Conservation (phyloP, 2,329 filamentous ascomycete species). For the Pestalotiopsis sp. region DNA sequence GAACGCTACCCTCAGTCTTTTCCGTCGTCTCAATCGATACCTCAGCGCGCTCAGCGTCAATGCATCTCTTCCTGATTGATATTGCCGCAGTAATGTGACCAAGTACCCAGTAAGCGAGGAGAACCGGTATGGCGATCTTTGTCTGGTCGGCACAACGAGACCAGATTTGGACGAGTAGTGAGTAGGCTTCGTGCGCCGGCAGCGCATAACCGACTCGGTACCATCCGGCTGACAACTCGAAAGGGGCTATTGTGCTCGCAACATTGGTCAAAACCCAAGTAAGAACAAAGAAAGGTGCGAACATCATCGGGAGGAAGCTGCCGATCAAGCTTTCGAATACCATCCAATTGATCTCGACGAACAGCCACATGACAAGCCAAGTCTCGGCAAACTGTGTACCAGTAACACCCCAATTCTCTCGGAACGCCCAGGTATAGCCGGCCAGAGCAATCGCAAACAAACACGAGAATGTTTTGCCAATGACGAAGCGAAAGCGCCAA, state of each 20-base stretch:
- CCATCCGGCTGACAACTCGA: constrained; percentile 44
- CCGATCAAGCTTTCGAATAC: constrained; percentile 44
- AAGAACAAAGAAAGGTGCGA: constrained; percentile 47
- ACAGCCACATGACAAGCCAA: constrained; percentile 48
- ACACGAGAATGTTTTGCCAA: constrained; percentile 41
- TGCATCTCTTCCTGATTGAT: no score
- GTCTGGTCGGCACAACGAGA: constrained; percentile 20
- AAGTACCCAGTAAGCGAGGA: neutral
- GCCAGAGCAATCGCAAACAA: constrained; percentile 41
- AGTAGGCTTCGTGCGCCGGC: constrained; percentile 43
- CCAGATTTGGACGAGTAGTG: constrained; percentile 46
- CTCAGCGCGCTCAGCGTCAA: no score
- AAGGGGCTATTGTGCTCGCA: constrained; percentile 42
- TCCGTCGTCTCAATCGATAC: no score
- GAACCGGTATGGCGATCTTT: neutral
- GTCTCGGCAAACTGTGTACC: constrained; percentile 42
- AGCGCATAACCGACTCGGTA: constrained; percentile 42
- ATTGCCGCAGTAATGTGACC: neutral
- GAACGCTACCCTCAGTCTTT: no score
- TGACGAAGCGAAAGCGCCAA: constrained; percentile 37
- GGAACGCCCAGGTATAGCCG: constrained; percentile 47
- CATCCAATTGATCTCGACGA: constrained; percentile 46
- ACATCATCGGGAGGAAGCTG: constrained; percentile 39
- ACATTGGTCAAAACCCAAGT: constrained; percentile 48
- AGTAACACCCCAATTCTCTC: constrained; percentile 40